phyloP scores from a whole-genome alignment of 345 rosid genomes.

The thale cress (Arabidopsis thaliana) region DNA sequence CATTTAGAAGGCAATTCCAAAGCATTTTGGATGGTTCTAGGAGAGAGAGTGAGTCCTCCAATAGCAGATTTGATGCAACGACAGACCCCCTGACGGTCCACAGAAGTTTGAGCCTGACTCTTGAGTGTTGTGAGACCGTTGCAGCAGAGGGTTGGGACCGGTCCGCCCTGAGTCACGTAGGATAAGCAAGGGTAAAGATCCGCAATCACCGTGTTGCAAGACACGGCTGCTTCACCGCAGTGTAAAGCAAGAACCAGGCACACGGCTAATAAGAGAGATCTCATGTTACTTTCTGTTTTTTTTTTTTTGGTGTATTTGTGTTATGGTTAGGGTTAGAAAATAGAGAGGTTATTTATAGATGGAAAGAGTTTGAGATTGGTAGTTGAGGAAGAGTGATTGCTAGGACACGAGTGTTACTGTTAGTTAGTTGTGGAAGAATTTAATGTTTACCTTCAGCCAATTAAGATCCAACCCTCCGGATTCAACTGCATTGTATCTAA shows the following conservation, averaged over 20 bases:
- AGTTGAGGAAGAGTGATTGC: constrained; percentile 39
- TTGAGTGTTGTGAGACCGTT: constrained; percentile 48
- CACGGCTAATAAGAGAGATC: constrained; percentile 30
- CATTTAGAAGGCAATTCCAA: constrained; percentile 53
- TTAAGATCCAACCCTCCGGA: constrained; percentile 29
- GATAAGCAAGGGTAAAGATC: constrained; percentile 45
- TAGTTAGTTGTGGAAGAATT: constrained; percentile 40
- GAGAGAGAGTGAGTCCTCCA: constrained; percentile 30
- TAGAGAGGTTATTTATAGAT: constrained; percentile 24
- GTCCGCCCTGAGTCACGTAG: constrained; percentile 43
- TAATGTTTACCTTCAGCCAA: constrained; percentile 29
- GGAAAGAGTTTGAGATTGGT: constrained; percentile 11
- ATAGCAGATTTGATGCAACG: constrained; percentile 55
- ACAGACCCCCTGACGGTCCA: constrained; percentile 61
- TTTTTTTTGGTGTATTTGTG: neutral
- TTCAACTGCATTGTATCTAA: constrained; percentile 15
- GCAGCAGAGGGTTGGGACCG: constrained; percentile 51
- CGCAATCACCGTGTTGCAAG: constrained; percentile 31
- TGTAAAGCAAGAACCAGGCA: constrained; percentile 38
- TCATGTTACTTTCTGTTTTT: constrained; percentile 29
- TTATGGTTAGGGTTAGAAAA: constrained; percentile 21
- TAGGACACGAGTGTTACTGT: constrained; percentile 13
- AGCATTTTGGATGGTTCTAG: constrained; percentile 43
- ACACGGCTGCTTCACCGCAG: constrained; percentile 42
- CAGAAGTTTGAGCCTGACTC: constrained; percentile 50